A percentile compares a stretch with the other conserved stretches of the same genome.
phyloP scores from a whole-genome alignment of 1,139 yeast genomes.

The Hyphopichia wangnamkhiaoensis region DNA sequence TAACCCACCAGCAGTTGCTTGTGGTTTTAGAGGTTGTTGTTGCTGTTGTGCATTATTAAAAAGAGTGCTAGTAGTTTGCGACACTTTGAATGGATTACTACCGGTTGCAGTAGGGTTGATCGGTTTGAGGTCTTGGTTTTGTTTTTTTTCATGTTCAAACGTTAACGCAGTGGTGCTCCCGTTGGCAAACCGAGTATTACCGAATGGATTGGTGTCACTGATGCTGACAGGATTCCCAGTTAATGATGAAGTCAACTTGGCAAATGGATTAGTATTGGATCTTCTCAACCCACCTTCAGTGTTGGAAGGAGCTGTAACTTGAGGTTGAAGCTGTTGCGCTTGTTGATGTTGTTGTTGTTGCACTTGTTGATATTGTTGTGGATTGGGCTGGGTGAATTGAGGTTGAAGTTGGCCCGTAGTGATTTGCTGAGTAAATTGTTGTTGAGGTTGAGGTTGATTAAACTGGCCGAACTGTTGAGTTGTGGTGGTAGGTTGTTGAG shows the following conservation, averaged over 20 bases:
- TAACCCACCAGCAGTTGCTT: conserved; percentile 68
- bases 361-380: conserved; percentile 10
- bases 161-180: conserved; percentile 39
- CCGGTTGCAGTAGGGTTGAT: conserved; percentile 35
- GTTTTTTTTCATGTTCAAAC: conserved; percentile 10
- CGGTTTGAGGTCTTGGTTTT: conserved; percentile 13
- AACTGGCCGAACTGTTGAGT: conserved; percentile 12
- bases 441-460: conserved; percentile 9
- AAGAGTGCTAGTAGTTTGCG: conserved; percentile 36
- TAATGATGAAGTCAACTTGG: conserved; percentile 20
- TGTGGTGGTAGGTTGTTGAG: conserved; percentile 7
- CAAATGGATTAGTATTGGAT: conserved; percentile 45
- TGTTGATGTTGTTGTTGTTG: conserved; percentile 16
- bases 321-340: conserved; percentile 20
- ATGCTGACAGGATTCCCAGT: conserved; percentile 12
- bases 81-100: conserved; percentile 47
- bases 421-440: conserved; percentile 8
- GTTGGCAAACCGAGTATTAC: conserved; percentile 37
- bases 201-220: conserved; percentile 51
- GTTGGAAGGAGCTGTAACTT: conserved; percentile 15
- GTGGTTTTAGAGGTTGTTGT: conserved; percentile 38
- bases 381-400: conserved; percentile 11
- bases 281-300: conserved; percentile 24
- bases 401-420: conserved; percentile 13
- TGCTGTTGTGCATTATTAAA: conserved; percentile 27